Base-by-base conservation (phyloP, 73 alveolate species). In the Blepharisma stoltei region DNA sequence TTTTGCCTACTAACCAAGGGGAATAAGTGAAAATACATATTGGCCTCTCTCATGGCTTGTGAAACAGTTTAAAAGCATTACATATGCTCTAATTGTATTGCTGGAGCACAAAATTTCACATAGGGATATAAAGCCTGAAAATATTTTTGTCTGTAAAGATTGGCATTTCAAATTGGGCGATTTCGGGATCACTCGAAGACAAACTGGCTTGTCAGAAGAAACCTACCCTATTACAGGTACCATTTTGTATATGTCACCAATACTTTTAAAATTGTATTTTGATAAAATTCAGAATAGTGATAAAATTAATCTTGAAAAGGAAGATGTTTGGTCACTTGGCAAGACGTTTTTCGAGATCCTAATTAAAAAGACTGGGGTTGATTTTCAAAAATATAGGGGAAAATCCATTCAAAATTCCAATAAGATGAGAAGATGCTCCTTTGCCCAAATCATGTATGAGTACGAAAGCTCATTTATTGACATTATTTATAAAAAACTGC, bases 111-210 rank as follows among this genome's bases (percentile, higher is more conserved):
- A 52, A 14, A 52, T 52, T 52, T 52, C n/a, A 14, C 66, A 52
- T 52, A 52, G 66, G 23, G 66, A 52, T 52, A 52, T 52, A 14
- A 52, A 52, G 23, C 66, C 66, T 52, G 66, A 52, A 14, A 52
- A 52, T 52, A 52, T 52, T 52, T 52, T 52, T 14, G 66, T 52
- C 23, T 14, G 27, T 52, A 20, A 52, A 14, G 4, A 52, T 11
- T 11, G 23, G 4, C n/a, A 14, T 14, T 52, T 52, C 27, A 52
- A 52, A 52, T 52, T 52, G n/a, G 66, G 66, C 23, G 66, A 52
- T 52, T 20, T 52, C 23, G 66, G 66, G 23, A 20, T 14, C n/a
- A 14, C 66, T 52, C n/a, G 23, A 52, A 52, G n/a, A 4, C n/a
- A 11, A 52, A 52, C 6, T 52, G 66, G 41, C 41, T 32, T 32